Percentiles rank a stretch among this genome's conserved stretches.
These are phyloP conservation scores for Pseudocercospora cruenta DNA, from an alignment of 2,329 filamentous ascomycete species.

Conservation along the genomic window DNA sequence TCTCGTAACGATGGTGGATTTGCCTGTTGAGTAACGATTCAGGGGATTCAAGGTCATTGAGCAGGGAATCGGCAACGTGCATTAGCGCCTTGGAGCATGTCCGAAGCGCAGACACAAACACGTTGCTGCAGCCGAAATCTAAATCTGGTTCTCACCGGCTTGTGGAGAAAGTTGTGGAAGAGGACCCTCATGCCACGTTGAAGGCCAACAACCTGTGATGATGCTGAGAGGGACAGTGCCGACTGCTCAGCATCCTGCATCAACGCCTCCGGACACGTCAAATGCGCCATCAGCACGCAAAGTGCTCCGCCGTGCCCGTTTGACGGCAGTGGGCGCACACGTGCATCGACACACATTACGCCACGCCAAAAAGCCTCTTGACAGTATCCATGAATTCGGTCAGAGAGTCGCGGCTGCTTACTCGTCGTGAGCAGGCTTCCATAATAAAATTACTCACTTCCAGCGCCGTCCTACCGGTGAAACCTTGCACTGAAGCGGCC, in stretches of 20 bases:
- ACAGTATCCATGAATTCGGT: background rate
- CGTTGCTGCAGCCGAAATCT: background rate
- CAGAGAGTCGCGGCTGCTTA: background rate
- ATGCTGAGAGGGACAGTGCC: too few relatives aligned
- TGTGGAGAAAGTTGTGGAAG: background rate
- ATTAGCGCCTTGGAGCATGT: background rate
- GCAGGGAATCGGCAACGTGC: background rate
- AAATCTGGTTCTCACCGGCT: background rate
- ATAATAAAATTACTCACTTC: background rate
- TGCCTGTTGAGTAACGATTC: slow-evolving; percentile 7
- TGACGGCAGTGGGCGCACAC: background rate
- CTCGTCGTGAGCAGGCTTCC: background rate
- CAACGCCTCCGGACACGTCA: background rate
- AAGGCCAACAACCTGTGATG: background rate
- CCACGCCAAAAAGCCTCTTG: background rate
- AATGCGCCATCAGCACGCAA: background rate
- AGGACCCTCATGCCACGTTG: background rate
- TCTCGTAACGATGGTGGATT: background rate
- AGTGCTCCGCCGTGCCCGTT: background rate
- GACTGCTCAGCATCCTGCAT: background rate
- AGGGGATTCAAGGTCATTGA: slow-evolving; percentile 3
- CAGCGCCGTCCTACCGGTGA: background rate
- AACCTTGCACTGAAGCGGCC: background rate
- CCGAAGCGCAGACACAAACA: background rate
- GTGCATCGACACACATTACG: background rate